Evolutionary conservation across 805 yeast genomes (phyloP).

Genomic region (Saturnispora serradocipensis): DNA sequence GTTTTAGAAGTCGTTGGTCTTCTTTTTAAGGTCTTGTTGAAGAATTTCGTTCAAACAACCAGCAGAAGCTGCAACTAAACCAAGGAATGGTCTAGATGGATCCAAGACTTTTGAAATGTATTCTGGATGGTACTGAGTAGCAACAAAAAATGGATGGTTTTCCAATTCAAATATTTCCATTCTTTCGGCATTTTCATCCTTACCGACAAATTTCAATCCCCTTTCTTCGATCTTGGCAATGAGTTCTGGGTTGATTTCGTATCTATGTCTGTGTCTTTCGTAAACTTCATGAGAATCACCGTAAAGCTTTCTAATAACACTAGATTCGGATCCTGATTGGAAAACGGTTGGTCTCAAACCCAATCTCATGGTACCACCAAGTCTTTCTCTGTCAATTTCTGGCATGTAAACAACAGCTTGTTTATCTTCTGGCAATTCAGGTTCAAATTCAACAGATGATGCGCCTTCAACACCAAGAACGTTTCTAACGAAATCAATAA

Average conservation of each 20-base stretch:
- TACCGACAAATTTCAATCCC: slow-evolving; percentile 87
- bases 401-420: slow-evolving; percentile 96
- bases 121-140: slow-evolving; percentile 98
- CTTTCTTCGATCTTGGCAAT: slow-evolving; percentile 60
- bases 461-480: slow-evolving; percentile 61
- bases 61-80: slow-evolving; percentile 88
- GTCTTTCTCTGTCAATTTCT: slow-evolving; percentile 86
- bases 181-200: slow-evolving; percentile 81
- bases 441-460: slow-evolving; percentile 75
- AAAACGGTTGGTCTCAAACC: slow-evolving; percentile 89
- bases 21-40: slow-evolving; percentile 27
- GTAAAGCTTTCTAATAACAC: slow-evolving; percentile 67
- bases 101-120: slow-evolving; percentile 92
- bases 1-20: slow-evolving; percentile 25
- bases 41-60: slow-evolving; percentile 69
- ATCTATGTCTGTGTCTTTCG: slow-evolving; percentile 98
- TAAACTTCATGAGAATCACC: slow-evolving; percentile 58
- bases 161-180: slow-evolving; percentile 89
- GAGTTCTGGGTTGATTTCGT: slow-evolving; percentile 87
- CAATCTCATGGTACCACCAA: slow-evolving; percentile 99
- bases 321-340: slow-evolving; percentile 48
- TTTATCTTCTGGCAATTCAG: slow-evolving; percentile 48
- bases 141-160: slow-evolving; percentile 85
- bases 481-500: slow-evolving; percentile 82
- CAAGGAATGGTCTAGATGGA: slow-evolving; percentile 94